Conservation (phyloP, 2,329 filamentous ascomycete species). For the Monilinia fructicola region DNA sequence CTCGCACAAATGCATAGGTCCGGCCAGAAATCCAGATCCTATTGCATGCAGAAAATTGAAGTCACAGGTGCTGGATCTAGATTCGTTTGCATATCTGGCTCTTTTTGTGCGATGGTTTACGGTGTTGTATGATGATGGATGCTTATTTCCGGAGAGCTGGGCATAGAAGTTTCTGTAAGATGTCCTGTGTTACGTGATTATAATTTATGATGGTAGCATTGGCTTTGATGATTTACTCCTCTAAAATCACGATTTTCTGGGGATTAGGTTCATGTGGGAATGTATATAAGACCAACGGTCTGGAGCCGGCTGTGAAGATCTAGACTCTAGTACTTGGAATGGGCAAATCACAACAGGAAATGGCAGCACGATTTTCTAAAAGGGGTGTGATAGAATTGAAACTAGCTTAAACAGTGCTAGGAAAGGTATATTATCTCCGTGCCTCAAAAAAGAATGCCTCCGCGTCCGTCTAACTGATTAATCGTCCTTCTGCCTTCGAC, state of each 20-base stretch:
- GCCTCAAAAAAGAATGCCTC: conserved; percentile 10
- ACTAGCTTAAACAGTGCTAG: conserved; percentile 19
- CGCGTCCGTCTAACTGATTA: conserved; percentile 16
- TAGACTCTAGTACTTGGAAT: neutral
- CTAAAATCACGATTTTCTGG: neutral
- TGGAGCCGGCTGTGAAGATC: neutral
- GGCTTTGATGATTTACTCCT: neutral
- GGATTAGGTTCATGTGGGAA: neutral
- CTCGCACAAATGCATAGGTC: conserved; percentile 19
- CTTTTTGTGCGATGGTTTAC: neutral
- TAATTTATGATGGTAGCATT: neutral
- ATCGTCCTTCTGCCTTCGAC: conserved; percentile 13
- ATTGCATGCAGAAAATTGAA: conserved; percentile 19
- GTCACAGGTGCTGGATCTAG: conserved; percentile 20
- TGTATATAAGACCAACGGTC: neutral
- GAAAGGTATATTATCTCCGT: conserved; percentile 17
- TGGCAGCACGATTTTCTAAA: conserved; percentile 1
- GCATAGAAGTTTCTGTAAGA: neutral
- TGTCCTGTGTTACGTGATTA: neutral
- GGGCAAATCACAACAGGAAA: neutral
- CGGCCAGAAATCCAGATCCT: conserved; percentile 16
- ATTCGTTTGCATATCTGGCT: conserved; percentile 15
- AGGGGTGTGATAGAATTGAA: conserved; percentile 18
- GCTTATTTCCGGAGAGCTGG: conserved; percentile 3
- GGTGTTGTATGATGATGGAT: neutral